Evolutionary conservation across 768 basidiomycete species (phyloP).

Genomic region (Pilatotrama ljubarskyi): DNA sequence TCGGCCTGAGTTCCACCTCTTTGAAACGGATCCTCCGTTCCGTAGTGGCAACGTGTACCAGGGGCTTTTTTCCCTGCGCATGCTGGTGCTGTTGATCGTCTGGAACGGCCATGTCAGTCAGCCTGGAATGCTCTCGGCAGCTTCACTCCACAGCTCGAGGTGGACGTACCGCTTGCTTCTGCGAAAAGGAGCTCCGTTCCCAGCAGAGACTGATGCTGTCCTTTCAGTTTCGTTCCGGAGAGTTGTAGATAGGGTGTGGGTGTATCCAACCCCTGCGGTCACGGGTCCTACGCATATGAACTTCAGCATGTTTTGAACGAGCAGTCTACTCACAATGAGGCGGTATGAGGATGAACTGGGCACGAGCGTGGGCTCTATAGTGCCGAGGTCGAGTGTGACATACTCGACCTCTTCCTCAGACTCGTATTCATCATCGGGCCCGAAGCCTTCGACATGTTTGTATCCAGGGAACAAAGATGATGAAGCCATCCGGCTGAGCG

Average conservation of each 20-base stretch:
- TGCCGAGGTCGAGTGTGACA: slow-evolving; percentile 73
- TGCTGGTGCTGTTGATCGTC: slow-evolving; percentile 35
- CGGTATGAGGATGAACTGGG: slow-evolving; percentile 70
- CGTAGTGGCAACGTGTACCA: slow-evolving; percentile 60
- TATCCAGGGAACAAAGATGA: slow-evolving; percentile 54
- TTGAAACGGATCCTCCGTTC: slow-evolving; percentile 72
- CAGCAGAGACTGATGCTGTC: slow-evolving; percentile 62
- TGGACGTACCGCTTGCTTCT: slow-evolving; percentile 56
- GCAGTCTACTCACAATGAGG: slow-evolving; percentile 59
- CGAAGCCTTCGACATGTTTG: slow-evolving; percentile 66
- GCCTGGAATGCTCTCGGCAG: slow-evolving; percentile 4
- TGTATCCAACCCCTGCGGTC: slow-evolving; percentile 64
- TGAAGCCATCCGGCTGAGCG: not conserved
- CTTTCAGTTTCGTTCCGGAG: slow-evolving; percentile 73
- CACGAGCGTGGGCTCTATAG: slow-evolving; percentile 70
- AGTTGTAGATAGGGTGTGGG: slow-evolving; percentile 77
- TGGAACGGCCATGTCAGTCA: slow-evolving; percentile 14
- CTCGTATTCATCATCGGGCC: slow-evolving; percentile 66
- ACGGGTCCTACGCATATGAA: not conserved
- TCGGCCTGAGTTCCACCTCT: slow-evolving; percentile 54
- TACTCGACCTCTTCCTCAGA: slow-evolving; percentile 61
- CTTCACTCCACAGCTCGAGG: not conserved
- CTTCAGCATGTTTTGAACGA: not conserved
- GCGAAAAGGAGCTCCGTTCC: slow-evolving; percentile 79
- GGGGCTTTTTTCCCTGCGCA: slow-evolving; percentile 51